phyloP scores from a whole-genome alignment of 163 green algal species.

The Scenedesmus sp. region DNA sequence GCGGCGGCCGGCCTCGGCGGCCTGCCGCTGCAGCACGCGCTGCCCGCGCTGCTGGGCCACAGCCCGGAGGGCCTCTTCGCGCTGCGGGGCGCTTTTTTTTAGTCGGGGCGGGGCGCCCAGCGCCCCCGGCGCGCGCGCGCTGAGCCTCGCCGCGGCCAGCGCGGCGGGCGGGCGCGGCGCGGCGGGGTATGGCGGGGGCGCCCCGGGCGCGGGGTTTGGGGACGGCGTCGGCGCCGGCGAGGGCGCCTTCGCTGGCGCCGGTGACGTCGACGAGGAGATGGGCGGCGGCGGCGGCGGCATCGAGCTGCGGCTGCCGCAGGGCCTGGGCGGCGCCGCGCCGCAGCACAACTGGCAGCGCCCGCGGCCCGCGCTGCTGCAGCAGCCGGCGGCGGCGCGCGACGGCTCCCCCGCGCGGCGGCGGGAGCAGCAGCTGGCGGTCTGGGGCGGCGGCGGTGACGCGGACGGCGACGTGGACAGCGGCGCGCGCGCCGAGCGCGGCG shows the following conservation, averaged over 20 bases:
- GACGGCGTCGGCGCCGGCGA: too few relatives aligned
- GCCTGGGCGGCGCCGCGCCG: neutral
- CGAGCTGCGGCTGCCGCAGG: slow-evolving; percentile 24
- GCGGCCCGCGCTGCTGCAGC: slow-evolving; percentile 29
- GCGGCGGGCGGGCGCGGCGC: neutral
- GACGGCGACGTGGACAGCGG: neutral
- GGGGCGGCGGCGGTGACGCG: neutral
- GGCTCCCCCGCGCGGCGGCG: slow-evolving; percentile 1
- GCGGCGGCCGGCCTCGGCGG: neutral
- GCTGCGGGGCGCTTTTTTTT: slow-evolving; percentile 56
- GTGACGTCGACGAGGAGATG: too few relatives aligned
- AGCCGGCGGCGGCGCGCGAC: slow-evolving; percentile 9
- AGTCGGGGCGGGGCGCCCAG: slow-evolving; percentile 19
- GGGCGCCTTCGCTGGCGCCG: too few relatives aligned
- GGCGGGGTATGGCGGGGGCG: neutral
- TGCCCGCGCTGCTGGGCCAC: slow-evolving; percentile 69
- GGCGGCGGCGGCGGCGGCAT: slow-evolving; percentile 9
- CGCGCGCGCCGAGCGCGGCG: neutral
- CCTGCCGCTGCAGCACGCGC: slow-evolving; percentile 61
- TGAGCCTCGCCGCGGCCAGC: slow-evolving; percentile 3
- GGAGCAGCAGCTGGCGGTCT: slow-evolving; percentile 26
- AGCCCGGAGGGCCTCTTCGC: slow-evolving; percentile 54
- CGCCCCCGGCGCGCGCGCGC: neutral
- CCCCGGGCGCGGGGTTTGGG: too few relatives aligned
- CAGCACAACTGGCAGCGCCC: slow-evolving; percentile 29